phyloP scores from a whole-genome alignment of 2,329 filamentous ascomycete genomes.

The Calonectria honghensis region DNA sequence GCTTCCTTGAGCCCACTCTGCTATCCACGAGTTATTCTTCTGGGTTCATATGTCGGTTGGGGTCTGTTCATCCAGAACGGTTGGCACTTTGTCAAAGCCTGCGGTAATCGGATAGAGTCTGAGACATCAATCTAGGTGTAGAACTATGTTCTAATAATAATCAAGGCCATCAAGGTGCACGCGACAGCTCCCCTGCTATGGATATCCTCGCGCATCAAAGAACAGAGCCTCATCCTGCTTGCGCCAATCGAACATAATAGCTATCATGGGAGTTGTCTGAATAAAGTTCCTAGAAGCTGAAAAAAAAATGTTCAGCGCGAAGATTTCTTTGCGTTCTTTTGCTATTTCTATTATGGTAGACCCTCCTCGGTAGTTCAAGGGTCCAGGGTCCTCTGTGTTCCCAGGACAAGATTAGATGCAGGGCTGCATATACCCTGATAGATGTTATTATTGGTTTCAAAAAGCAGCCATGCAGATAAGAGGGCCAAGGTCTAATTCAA shows the following conservation, averaged over 20 bases:
- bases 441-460: neutral
- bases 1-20: neutral
- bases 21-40: neutral
- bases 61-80: neutral
- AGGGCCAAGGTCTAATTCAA: neutral
- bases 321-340: neutral
- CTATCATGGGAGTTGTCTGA: neutral
- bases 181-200: neutral
- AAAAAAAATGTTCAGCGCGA: neutral
- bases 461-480: neutral
- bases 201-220: neutral
- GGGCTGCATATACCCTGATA: conserved; percentile 1
- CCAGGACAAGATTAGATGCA: neutral
- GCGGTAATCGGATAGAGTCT: neutral
- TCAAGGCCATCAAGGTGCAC: conserved; percentile 4
- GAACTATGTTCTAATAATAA: neutral
- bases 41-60: neutral
- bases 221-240: too few relatives aligned
- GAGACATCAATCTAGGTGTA: neutral
- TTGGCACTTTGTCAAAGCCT: neutral
- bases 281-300: neutral
- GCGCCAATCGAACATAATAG: neutral
- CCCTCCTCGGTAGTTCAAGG: neutral
- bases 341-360: neutral
- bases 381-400: neutral